These are phyloP conservation scores for Fusarium irregulare DNA, from an alignment of 2,329 filamentous ascomycete species.

Conservation along the genomic window DNA sequence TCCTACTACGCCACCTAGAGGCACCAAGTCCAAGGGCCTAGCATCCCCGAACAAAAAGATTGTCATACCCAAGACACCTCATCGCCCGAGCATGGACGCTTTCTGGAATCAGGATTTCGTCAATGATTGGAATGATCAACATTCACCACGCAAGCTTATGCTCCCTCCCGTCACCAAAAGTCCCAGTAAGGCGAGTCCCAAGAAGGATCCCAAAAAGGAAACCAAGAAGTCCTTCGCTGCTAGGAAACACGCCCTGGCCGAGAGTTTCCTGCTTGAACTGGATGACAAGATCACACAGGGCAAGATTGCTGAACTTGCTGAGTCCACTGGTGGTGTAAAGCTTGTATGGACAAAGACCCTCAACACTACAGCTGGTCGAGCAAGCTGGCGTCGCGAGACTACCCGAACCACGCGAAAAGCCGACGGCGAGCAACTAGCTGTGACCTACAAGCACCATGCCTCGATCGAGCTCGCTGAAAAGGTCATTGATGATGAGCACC, in stretches of 20 bases:
- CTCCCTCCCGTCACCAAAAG: constrained; percentile 47
- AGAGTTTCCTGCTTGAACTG: constrained; percentile 74
- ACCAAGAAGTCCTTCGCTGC: constrained; percentile 71
- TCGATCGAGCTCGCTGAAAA: constrained; percentile 90
- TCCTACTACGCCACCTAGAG: constrained; percentile 37
- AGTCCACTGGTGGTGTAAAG: constrained; percentile 74
- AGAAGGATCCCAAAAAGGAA: constrained; percentile 52
- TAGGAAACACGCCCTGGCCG: constrained; percentile 71
- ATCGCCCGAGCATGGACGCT: constrained; percentile 64
- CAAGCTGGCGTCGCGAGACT: constrained; percentile 75
- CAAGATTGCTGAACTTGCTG: constrained; percentile 67
- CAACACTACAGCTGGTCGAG: constrained; percentile 81
- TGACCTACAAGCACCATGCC: constrained; percentile 68
- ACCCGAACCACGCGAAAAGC: constrained; percentile 51
- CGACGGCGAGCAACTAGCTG: constrained; percentile 43
- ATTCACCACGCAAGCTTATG: constrained; percentile 62
- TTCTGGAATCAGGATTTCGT: constrained; percentile 71
- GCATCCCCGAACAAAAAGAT: constrained; percentile 49
- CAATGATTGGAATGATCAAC: constrained; percentile 73
- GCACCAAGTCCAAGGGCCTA: constrained; percentile 35
- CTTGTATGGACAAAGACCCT: constrained; percentile 82
- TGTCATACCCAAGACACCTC: constrained; percentile 64
- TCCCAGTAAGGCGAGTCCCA: constrained; percentile 48
- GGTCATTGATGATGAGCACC: constrained; percentile 81
- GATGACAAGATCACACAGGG: constrained; percentile 72